These are phyloP conservation scores for Podila horticola DNA, from an alignment of 192 early-diverging fungal species.

Conservation along the genomic window DNA sequence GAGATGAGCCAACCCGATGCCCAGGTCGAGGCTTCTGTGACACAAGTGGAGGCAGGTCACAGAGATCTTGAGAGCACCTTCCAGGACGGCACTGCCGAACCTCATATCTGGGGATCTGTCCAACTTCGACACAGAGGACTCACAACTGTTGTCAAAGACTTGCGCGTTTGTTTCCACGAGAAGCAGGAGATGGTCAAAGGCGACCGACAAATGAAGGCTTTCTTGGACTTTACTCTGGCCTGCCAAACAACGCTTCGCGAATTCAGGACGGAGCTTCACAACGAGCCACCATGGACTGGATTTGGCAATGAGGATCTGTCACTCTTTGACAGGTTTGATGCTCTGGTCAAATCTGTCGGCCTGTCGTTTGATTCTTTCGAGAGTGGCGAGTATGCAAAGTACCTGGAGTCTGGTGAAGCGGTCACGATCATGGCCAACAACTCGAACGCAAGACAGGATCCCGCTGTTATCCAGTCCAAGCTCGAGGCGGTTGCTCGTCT, in stretches of 20 bases:
- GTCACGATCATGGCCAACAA: slow-evolving; percentile 32
- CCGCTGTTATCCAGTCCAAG: slow-evolving; percentile 24
- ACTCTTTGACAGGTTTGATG: slow-evolving; percentile 25
- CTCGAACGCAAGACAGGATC: slow-evolving; percentile 28
- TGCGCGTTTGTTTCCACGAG: slow-evolving; percentile 25
- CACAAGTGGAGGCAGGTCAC: slow-evolving; percentile 3
- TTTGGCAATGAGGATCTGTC: slow-evolving; percentile 29
- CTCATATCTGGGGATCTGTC: slow-evolving; percentile 15
- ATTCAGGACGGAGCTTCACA: slow-evolving; percentile 13
- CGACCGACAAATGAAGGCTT: slow-evolving; percentile 40
- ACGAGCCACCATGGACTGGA: slow-evolving; percentile 23
- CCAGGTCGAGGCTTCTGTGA: slow-evolving; percentile 15
- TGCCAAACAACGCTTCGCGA: slow-evolving; percentile 22
- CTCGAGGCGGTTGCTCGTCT: slow-evolving; percentile 9
- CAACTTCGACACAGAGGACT: slow-evolving; percentile 24
- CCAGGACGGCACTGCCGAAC: slow-evolving; percentile 2
- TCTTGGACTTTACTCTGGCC: slow-evolving; percentile 27
- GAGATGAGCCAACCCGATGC: slow-evolving; percentile 42
- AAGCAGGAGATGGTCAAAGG: slow-evolving; percentile 43
- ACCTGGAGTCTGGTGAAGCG: neutral
- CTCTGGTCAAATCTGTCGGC: neutral
- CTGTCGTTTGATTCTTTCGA: slow-evolving; percentile 22
- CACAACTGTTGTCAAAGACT: slow-evolving; percentile 10
- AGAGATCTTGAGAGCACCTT: neutral
- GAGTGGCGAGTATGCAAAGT: neutral